Conservation (phyloP, 176 grass and related monocot species). For the Leersia perrieri region DNA sequence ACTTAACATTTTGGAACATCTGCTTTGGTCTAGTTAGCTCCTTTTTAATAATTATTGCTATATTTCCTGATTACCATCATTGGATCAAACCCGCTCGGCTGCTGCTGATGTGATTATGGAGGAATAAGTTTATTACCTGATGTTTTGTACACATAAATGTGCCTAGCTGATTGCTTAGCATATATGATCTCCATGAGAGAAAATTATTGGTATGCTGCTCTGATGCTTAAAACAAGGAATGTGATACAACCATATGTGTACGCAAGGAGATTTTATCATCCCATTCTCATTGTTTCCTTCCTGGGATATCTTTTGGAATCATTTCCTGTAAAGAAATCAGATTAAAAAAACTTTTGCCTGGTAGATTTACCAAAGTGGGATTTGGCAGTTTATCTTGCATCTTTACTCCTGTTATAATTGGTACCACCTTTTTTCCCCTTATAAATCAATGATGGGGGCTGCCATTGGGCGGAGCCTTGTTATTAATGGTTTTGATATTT, state of each 20-base stretch:
- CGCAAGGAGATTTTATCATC: not conserved
- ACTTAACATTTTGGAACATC: not conserved
- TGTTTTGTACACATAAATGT: not conserved
- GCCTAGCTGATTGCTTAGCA: not conserved
- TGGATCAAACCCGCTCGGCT: not conserved
- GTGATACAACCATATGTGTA: not conserved
- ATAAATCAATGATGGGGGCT: not conserved
- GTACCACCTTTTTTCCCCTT: not conserved
- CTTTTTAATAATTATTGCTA: not conserved
- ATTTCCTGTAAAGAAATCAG: not conserved
- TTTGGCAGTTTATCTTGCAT: not conserved
- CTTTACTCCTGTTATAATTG: not conserved
- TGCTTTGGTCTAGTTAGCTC: not conserved
- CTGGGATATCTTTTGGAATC: not conserved
- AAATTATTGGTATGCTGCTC: not conserved
- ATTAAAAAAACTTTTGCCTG: not conserved
- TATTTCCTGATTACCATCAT: slow-evolving; percentile 11
- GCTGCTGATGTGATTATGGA: not conserved
- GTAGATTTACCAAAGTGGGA: not conserved
- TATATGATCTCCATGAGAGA: not conserved
- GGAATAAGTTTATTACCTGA: not conserved
- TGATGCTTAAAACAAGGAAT: not conserved
- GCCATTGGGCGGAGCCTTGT: not conserved
- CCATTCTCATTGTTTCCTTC: not conserved
- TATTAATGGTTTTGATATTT: not conserved